Evolutionary conservation across 371 early-diverging fungal genomes (phyloP), one percentile per base, ranked within the genome.

Genomic region (Mucor plumbeus): DNA sequence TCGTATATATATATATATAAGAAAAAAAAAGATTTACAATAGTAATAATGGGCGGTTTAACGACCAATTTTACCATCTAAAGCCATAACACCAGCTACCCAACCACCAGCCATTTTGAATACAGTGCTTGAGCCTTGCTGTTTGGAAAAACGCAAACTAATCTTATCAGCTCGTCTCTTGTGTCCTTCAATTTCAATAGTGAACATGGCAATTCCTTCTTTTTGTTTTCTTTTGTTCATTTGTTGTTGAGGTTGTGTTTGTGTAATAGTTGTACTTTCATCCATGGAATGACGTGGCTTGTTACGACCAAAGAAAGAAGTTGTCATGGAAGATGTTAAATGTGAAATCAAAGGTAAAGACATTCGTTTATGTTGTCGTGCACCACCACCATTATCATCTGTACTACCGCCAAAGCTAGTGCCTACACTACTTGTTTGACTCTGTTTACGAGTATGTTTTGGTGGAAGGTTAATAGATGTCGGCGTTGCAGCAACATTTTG

Each of bases 91-190:
- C 77, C 75, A 33, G 77, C 73, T 10, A 78, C 67, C 81, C 81
- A 81, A 7, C 81, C 81, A 44, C 77, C 62, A 4, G 79, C 81
- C 77, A 81, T 78, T 63, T 81, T 81, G 57, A 81, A 81, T 13
- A 81, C 79, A 21, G 75, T 77, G 13, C 26, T 70, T 7, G 81
- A 81, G 0, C 81, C 81, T 60, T 77, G 75, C 35, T 59, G 72
- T 54, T 72, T 75, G 10, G 81, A 81, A 36, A 81, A 81, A n/a
- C 81, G 44, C 14, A 81, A n/a, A 31, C 54, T 61, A 21, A 68
- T n/a, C 17, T 43, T 54, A 33, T 68, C 72, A 14, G 17, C 2
- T 40, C 58, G 64, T 55, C 39, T 64, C 57, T 56, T 67, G 31
- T 74, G 73, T 11, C 39, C n/a, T 15, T 75, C 71, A 21, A 74